Evolutionary conservation across 2,329 filamentous ascomycete species (phyloP).

Genomic region (Sclerotinia glacialis): DNA sequence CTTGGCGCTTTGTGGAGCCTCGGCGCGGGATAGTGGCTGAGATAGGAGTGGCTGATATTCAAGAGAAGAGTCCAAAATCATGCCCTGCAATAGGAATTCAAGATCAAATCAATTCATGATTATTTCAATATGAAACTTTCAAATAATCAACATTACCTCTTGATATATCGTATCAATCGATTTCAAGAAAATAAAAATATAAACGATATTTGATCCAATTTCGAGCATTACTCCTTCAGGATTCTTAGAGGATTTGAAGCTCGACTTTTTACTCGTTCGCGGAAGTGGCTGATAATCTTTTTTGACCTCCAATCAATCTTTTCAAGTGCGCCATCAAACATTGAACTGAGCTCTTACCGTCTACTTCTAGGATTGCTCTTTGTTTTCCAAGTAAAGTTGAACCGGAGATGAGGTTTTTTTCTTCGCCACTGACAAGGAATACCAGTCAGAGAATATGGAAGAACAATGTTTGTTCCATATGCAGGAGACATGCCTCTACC

Average conservation of each 20-base stretch:
- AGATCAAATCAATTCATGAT: no score
- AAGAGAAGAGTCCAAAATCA: no score
- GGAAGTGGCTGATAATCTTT: not conserved
- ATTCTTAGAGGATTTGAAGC: no score
- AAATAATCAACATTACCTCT: no score
- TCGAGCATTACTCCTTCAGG: no score
- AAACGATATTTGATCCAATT: no score
- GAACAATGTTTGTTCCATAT: conserved; percentile 10
- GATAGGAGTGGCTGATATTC: no score
- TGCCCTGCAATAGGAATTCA: no score
- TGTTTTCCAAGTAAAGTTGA: not conserved
- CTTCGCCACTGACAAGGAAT: conserved; percentile 9
- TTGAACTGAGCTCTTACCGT: not conserved
- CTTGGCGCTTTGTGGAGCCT: not conserved
- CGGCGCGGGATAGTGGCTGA: not conserved
- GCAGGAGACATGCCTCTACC: conserved; percentile 14
- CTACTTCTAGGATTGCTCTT: not conserved
- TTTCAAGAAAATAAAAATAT: no score
- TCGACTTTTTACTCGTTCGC: no score
- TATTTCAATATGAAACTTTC: no score
- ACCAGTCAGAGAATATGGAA: conserved; percentile 16
- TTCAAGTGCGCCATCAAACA: not conserved
- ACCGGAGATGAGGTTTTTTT: conserved; percentile 11
- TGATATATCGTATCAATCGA: no score
- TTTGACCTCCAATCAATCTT: not conserved